Conservation (phyloP, 2,329 filamentous ascomycete species). For the Penicillium sp. region DNA sequence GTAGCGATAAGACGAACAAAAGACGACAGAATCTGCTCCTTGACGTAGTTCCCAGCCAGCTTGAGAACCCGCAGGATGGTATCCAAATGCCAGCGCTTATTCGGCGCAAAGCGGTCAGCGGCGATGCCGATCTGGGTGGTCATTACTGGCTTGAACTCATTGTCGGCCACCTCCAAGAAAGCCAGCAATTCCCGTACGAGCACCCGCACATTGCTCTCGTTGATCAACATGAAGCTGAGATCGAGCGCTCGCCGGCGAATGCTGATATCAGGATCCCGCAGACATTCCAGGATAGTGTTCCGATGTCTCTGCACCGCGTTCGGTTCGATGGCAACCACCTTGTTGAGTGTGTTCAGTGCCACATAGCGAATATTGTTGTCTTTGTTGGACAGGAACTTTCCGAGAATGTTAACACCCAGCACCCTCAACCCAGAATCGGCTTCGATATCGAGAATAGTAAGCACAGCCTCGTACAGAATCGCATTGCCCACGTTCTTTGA, state of each 20-base stretch:
- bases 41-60: conserved; percentile 93
- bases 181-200: conserved; percentile 90
- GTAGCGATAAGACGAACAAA: conserved; percentile 96
- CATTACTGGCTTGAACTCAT: conserved; percentile 98
- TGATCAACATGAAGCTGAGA: conserved; percentile 96
- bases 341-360: conserved; percentile 93
- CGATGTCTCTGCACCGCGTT: conserved; percentile 96
- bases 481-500: conserved; percentile 99
- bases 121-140: conserved; percentile 97
- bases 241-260: conserved; percentile 94
- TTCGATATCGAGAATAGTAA: conserved; percentile 97
- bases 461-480: conserved; percentile 94
- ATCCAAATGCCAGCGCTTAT: conserved; percentile 97
- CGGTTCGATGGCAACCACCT: conserved; percentile 96
- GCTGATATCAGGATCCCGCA: conserved; percentile 96
- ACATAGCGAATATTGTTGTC: conserved; percentile 99
- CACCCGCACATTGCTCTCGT: conserved; percentile 92
- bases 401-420: conserved; percentile 94
- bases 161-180: conserved; percentile 95
- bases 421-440: conserved; percentile 94
- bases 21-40: conserved; percentile 95
- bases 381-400: conserved; percentile 96
- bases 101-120: conserved; percentile 92
- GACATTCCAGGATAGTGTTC: conserved; percentile 95
- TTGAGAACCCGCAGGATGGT: conserved; percentile 95